phyloP scores from a whole-genome alignment of 2,329 filamentous ascomycete genomes.

The Pseudogymnoascus sp. region DNA sequence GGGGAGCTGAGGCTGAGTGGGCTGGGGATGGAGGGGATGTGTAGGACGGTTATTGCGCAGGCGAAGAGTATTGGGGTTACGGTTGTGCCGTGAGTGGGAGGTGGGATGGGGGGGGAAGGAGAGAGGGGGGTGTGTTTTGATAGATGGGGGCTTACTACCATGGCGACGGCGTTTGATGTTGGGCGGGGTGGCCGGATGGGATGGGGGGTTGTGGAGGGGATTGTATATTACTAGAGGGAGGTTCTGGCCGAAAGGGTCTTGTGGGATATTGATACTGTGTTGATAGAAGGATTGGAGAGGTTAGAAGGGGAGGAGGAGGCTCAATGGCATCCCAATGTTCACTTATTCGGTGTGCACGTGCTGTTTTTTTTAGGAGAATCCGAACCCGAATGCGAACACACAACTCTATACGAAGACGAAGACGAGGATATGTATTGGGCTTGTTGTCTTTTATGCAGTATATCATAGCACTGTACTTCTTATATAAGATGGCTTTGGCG shows the following conservation, averaged over 20 bases:
- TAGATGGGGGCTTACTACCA: slow-evolving; percentile 14
- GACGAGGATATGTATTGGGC: neutral
- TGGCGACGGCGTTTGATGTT: slow-evolving; percentile 23
- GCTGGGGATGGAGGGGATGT: slow-evolving; percentile 60
- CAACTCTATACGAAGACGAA: neutral
- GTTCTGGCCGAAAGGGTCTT: neutral
- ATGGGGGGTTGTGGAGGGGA: neutral
- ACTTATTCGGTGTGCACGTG: neutral
- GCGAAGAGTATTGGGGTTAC: slow-evolving; percentile 67
- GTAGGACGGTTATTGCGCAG: slow-evolving; percentile 65
- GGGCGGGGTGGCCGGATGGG: neutral
- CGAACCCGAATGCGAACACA: neutral
- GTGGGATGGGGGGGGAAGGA: neutral
- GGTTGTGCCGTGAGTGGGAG: slow-evolving; percentile 48
- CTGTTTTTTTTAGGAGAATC: neutral
- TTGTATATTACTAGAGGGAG: neutral
- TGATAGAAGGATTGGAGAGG: neutral
- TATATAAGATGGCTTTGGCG: neutral
- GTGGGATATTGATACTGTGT: neutral
- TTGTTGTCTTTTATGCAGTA: neutral
- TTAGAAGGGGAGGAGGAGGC: neutral
- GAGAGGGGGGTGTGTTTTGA: neutral
- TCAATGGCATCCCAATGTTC: neutral
- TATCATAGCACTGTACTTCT: neutral
- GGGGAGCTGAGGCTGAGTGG: slow-evolving; percentile 66